phyloP scores from a whole-genome alignment of 2,329 filamentous ascomycete genomes.

The Emericellopsis cladophorae region DNA sequence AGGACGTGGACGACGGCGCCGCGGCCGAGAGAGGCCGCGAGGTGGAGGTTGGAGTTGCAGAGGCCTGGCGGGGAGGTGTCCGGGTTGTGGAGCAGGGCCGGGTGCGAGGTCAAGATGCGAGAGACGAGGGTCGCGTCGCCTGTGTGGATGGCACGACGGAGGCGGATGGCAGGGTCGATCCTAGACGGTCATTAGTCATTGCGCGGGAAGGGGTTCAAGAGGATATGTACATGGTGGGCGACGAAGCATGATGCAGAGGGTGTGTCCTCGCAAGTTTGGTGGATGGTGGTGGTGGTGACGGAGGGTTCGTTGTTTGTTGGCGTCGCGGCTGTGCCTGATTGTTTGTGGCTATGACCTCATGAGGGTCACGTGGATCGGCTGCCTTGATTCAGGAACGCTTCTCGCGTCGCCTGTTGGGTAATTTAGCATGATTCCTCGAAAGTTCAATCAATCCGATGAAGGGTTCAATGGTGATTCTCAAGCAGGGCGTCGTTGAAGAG shows the following conservation, averaged over 20 bases:
- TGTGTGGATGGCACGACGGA: constrained; percentile 70
- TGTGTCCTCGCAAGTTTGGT: no score
- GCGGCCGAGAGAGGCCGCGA: constrained; percentile 64
- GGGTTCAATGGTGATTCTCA: no score
- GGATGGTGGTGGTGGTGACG: no score
- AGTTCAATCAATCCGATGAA: no score
- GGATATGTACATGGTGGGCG: constrained; percentile 1
- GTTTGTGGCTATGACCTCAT: no score
- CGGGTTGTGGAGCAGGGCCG: constrained; percentile 62
- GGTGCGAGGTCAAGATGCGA: constrained; percentile 66
- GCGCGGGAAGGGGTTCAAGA: not conserved
- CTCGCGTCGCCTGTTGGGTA: no score
- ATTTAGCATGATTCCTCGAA: no score
- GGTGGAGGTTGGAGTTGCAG: constrained; percentile 74
- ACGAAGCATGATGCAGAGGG: not conserved
- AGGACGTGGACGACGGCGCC: constrained; percentile 57
- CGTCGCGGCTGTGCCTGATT: no score
- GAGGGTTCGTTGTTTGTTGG: no score
- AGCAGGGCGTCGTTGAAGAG: no score
- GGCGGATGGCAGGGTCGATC: constrained; percentile 66
- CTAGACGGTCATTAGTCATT: constrained; percentile 23
- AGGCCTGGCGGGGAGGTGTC: constrained; percentile 55
- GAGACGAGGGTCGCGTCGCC: constrained; percentile 60
- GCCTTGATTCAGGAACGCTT: no score
- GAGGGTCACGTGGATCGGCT: no score